phyloP scores from a whole-genome alignment of 2,329 filamentous ascomycete species.

The Aspergillus fijiensis region DNA sequence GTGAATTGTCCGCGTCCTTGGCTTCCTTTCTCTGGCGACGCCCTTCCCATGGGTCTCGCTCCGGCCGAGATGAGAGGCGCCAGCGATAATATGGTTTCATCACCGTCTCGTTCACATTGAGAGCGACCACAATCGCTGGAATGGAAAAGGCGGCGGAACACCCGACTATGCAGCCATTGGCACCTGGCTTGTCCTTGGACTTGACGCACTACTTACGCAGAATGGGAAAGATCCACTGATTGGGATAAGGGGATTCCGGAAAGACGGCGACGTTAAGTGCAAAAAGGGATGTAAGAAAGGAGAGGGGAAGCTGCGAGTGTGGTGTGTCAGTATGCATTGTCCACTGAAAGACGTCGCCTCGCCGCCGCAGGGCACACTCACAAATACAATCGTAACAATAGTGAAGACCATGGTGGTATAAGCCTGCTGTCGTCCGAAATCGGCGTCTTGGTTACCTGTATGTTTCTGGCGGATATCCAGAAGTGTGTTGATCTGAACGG shows the following conservation, averaged over 20 bases:
- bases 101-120: too few species aligned
- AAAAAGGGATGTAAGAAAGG: constrained; percentile 17
- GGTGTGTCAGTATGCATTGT: neutral
- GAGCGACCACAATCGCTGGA: too few species aligned
- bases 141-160: too few species aligned
- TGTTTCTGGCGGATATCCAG: constrained; percentile 20
- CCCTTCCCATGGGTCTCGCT: too few species aligned
- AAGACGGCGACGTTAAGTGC: constrained; percentile 17
- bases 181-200: too few species aligned
- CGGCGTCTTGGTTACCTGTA: constrained; percentile 16
- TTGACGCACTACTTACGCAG: constrained; percentile 12
- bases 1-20: too few species aligned
- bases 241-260: constrained; percentile 4
- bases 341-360: neutral
- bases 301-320: constrained; percentile 12
- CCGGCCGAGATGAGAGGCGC: too few species aligned
- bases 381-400: constrained; percentile 19
- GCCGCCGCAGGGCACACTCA: neutral
- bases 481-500: neutral
- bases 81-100: too few species aligned
- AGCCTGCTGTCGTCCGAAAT: constrained; percentile 14
- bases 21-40: too few species aligned
- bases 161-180: too few species aligned
- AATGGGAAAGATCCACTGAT: constrained; percentile 17
- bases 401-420: constrained; percentile 22